Percentiles rank a stretch among this genome's conserved stretches.
Conservation (phyloP, 2,329 filamentous ascomycete genomes). For the Mycosphaerella sp. region DNA sequence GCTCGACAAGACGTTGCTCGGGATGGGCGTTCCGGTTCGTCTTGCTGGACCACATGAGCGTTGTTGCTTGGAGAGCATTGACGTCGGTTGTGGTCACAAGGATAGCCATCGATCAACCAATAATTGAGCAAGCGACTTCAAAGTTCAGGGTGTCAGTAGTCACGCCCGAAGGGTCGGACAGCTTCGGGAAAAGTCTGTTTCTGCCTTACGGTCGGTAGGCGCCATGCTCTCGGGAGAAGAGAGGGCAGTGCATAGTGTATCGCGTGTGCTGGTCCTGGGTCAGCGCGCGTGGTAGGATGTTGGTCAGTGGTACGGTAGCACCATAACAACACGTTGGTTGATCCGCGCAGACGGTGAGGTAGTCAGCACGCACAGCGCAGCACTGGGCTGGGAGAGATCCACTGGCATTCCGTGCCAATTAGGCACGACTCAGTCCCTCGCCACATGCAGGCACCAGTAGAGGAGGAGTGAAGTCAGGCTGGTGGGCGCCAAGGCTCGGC, state of each 20-base stretch:
- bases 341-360: too few relatives aligned
- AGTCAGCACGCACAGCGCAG: not conserved
- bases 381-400: not conserved
- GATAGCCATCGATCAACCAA: not conserved
- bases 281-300: constrained; percentile 3
- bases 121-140: not conserved
- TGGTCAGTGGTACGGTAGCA: not conserved
- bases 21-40: not conserved
- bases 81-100: constrained; percentile 7
- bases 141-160: not conserved
- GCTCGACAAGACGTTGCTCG: not conserved
- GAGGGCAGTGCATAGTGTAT: not conserved
- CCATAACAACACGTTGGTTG: not conserved
- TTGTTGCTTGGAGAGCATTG: not conserved
- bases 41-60: not conserved
- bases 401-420: not conserved
- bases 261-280: not conserved
- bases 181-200: too few relatives aligned
- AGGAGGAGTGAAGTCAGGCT: constrained; percentile 3
- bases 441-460: not conserved
- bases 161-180: too few relatives aligned
- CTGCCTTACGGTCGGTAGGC: too few relatives aligned
- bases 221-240: not conserved
- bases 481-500: too few relatives aligned
- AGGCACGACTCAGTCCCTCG: not conserved